A percentile compares a stretch with the other conserved stretches of the same genome.
phyloP scores from a whole-genome alignment of 495 filamentous ascomycete genomes.

The Evansstolkia leycettana region DNA sequence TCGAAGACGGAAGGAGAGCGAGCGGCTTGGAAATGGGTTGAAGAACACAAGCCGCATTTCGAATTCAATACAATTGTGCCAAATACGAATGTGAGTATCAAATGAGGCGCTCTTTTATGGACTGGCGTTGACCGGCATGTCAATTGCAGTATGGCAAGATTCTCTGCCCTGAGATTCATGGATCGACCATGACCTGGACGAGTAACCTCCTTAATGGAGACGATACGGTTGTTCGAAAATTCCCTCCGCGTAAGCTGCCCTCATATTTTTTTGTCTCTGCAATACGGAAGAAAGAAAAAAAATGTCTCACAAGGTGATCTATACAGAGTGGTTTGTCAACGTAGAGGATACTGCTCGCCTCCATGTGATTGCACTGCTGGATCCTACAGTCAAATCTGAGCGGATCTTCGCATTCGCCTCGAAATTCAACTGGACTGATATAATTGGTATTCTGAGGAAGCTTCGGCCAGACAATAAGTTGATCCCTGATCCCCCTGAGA shows the following conservation, averaged over 20 bases:
- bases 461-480: background rate
- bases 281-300: no score
- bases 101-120: no score
- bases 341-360: slow-evolving; percentile 36
- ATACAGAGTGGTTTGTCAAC: slow-evolving; percentile 25
- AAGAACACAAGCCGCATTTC: slow-evolving; percentile 34
- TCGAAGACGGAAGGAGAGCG: slow-evolving; percentile 40
- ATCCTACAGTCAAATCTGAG: slow-evolving; percentile 24
- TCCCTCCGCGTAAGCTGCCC: slow-evolving; percentile 15
- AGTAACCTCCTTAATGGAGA: slow-evolving; percentile 15
- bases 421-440: slow-evolving; percentile 22
- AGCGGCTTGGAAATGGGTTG: slow-evolving; percentile 35
- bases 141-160: slow-evolving; percentile 14
- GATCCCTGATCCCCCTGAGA: background rate
- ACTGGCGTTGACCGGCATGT: background rate
- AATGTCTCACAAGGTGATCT: no score
- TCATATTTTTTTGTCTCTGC: background rate
- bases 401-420: slow-evolving; percentile 33
- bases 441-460: slow-evolving; percentile 4
- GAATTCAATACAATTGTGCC: slow-evolving; percentile 37
- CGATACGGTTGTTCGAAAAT: slow-evolving; percentile 2
- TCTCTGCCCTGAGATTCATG: slow-evolving; percentile 13
- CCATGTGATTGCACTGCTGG: slow-evolving; percentile 33
- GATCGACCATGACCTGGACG: slow-evolving; percentile 13
- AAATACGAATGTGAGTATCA: slow-evolving; percentile 14